Evolutionary conservation across 176 grass and related monocot genomes (phyloP).

Genomic region (Oryza nivara): DNA sequence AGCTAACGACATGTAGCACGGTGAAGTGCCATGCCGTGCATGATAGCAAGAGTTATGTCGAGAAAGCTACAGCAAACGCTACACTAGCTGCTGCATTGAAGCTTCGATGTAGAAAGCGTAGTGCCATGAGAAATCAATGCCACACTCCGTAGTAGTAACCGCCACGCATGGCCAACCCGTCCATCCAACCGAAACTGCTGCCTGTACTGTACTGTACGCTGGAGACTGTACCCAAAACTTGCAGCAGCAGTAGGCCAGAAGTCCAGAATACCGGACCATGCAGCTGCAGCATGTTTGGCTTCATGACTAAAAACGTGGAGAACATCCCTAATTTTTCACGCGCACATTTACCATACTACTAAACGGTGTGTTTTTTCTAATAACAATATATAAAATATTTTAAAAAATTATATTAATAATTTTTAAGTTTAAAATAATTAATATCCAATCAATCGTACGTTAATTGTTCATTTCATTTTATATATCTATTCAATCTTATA

Average conservation of each 20-base stretch:
- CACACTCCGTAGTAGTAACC: not conserved
- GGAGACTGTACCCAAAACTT: not conserved
- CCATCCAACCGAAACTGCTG: not conserved
- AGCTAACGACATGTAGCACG: not conserved
- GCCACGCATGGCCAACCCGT: not conserved
- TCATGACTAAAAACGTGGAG: too few relatives aligned
- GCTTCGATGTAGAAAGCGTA: not conserved
- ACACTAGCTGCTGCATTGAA: not conserved
- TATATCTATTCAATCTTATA: too few relatives aligned
- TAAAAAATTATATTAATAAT: too few relatives aligned
- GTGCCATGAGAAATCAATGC: constrained; percentile 42
- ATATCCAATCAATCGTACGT: too few relatives aligned
- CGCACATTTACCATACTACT: too few relatives aligned
- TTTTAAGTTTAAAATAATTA: too few relatives aligned
- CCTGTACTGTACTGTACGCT: not conserved
- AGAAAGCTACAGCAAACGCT: constrained; percentile 39
- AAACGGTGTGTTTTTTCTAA: too few relatives aligned
- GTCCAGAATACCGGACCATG: not conserved
- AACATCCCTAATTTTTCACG: too few relatives aligned
- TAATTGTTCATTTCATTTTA: too few relatives aligned
- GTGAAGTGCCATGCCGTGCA: not conserved
- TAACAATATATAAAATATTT: too few relatives aligned
- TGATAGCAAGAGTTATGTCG: not conserved
- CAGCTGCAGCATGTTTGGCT: not conserved
- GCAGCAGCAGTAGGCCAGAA: not conserved